Conservation (phyloP, 2,329 filamentous ascomycete genomes). For the Pseudonectria foliicola region DNA sequence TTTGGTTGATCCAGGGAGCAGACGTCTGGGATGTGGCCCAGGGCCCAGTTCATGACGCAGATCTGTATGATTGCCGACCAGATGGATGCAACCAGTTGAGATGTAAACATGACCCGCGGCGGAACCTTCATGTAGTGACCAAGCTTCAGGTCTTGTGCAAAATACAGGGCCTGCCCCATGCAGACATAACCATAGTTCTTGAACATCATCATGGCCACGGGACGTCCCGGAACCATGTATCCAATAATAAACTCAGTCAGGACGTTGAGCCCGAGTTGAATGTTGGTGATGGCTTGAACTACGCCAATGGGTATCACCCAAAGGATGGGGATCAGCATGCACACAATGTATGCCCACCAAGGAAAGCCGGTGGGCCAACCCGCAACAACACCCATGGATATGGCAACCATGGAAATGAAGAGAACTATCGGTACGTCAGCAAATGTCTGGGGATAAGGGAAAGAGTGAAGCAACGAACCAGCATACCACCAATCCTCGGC, state of each 20-base stretch:
- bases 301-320: conserved; percentile 57
- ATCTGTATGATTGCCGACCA: conserved; percentile 59
- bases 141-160: conserved; percentile 59
- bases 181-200: conserved; percentile 66
- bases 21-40: conserved; percentile 54
- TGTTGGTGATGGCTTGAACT: conserved; percentile 54
- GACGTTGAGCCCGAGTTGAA: conserved; percentile 61
- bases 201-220: conserved; percentile 71
- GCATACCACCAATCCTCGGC: conserved; percentile 55
- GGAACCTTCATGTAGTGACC: conserved; percentile 64
- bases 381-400: conserved; percentile 47
- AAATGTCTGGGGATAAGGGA: conserved; percentile 22
- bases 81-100: conserved; percentile 51
- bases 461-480: conserved; percentile 34
- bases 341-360: conserved; percentile 51
- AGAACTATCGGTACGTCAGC: conserved; percentile 27
- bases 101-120: conserved; percentile 54
- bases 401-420: conserved; percentile 45
- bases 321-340: conserved; percentile 48
- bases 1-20: no score
- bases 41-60: conserved; percentile 58
- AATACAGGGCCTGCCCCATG: conserved; percentile 60
- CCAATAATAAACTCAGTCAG: conserved; percentile 67
- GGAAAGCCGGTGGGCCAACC: conserved; percentile 51
- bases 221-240: conserved; percentile 64